Evolutionary conservation across 345 rosid species (phyloP), one percentile per base, ranked within the genome.

Genomic region (Ailanthus altissimus): DNA sequence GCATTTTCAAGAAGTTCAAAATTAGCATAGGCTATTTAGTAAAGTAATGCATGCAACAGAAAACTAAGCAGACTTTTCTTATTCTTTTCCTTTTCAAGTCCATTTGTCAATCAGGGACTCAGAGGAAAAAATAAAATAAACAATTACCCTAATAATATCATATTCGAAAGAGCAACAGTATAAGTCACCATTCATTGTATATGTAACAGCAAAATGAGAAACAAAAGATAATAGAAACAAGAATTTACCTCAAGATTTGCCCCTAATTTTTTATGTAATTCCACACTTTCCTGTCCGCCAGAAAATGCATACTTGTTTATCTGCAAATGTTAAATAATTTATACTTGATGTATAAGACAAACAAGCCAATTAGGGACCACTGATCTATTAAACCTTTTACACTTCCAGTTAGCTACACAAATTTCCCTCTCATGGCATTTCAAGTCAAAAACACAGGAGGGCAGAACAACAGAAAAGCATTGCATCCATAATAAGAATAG

Each of bases 171-270:
- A 16, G 67, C 67, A 21, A 68, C 32, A 46, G 0, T 46, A 10
- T 32, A 62, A 65, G 51, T 58, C 56, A 58, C 28, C 11, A 66
- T 38, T 73, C 61, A 75, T 61, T 78, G 54, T 5, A 28, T 21
- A 47, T 54, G 32, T 53, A 56, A 59, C 42, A 8, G 3, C 38
- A 61, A 71, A 59, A 8, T 6, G 3, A 25, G 6, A n/a, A 26
- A 14, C 16, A 73, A 68, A 25, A 74, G 49, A 69, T 12, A 47
- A 40, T 56, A 16, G 45, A 25, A 23, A 63, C 49, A 74, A 75
- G 26, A 53, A 57, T 43, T 63, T 87, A 92, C 98, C 99, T 95
- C 98, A 4, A 95, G 88, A 84, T 95, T 92, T 78, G 98, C 97
- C 74, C 97, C 99, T 53, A 81, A 81, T 79, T 85, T 81, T 80